phyloP scores from a whole-genome alignment of 2,329 filamentous ascomycete species.

The Emericellopsis cladophorae region DNA sequence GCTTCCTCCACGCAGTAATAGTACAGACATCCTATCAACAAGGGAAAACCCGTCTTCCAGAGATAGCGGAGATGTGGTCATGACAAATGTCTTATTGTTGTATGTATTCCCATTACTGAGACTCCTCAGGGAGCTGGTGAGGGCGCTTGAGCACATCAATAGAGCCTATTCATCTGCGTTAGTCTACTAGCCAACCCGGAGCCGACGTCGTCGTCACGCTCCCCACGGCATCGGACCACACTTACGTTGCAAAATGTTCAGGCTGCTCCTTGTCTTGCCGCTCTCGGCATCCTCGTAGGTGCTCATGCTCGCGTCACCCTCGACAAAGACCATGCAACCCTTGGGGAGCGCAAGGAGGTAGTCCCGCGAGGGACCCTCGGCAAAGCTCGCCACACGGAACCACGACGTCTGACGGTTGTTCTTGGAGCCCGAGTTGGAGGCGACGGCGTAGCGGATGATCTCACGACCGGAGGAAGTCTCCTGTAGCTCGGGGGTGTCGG shows the following conservation, averaged over 20 bases:
- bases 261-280: constrained; percentile 47
- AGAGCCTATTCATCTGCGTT: constrained; percentile 16
- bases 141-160: constrained; percentile 33
- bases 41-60: not conserved
- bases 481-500: constrained; percentile 62
- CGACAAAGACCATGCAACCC: constrained; percentile 68
- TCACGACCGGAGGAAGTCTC: constrained; percentile 60
- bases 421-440: constrained; percentile 49
- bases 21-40: not conserved
- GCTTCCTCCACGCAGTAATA: not conserved
- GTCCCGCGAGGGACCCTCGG: constrained; percentile 57
- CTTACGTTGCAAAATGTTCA: constrained; percentile 76
- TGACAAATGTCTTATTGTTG: too few species aligned
- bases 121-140: constrained; percentile 1
- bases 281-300: constrained; percentile 52
- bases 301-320: constrained; percentile 65
- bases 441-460: constrained; percentile 66
- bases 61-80: not conserved
- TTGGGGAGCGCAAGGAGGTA: constrained; percentile 64
- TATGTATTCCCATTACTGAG: not conserved
- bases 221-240: constrained; percentile 6
- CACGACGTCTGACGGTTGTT: constrained; percentile 72
- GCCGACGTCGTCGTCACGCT: too few species aligned
- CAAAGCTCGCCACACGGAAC: constrained; percentile 71
- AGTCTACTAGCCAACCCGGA: too few species aligned